Base-by-base conservation (phyloP, 1,284 basidiomycete species). In the Apiotrichum veenhuisii region DNA sequence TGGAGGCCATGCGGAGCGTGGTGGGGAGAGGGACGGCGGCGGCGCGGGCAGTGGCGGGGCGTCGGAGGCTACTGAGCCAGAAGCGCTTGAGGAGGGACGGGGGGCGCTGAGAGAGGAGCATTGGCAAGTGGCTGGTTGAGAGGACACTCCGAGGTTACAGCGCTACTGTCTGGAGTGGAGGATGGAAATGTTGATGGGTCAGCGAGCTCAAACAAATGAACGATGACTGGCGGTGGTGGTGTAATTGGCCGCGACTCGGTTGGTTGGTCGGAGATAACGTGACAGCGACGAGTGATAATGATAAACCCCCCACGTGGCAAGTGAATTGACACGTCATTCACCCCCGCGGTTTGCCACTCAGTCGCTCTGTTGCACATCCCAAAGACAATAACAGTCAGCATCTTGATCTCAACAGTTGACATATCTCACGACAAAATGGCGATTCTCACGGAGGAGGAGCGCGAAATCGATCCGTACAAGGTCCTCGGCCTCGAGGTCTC, bases 381-480 rank as follows among this genome's bases (percentile, higher is more conserved):
- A 50, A 40, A 27, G 36, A 52, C 50, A 36, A 50, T n/a, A 26
- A 18, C 18, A 22, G 41, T 20, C 23, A 25, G 26, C 41, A 8
- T 27, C 36, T 11, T 17, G 17, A 14, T 10, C 15, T 14, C 11
- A 9, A 8, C 27, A 23, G 25, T 18, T 51, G 27, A 33, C 41
- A 18, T 20, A 18, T 22, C 42, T 38, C 37, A n/a, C 25, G 34
- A 37, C n/a, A 53, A n/a, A n/a, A 62, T 62, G 60, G 60, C 74
- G 15, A 52, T 74, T 12, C 62, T 77, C 17, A 69, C 66, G 20
- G 74, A 77, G 30, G 77, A 80, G 60, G 75, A 77, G 62, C 52
- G 72, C 30, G 74, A 74, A 30, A 64, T 78, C 30, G 86, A 88
- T 68, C 85, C 91, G 0, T 95, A 94, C 71, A 85, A 87, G 54